Conservation (phyloP, 1,139 yeast species). For the Pichia sp. region DNA sequence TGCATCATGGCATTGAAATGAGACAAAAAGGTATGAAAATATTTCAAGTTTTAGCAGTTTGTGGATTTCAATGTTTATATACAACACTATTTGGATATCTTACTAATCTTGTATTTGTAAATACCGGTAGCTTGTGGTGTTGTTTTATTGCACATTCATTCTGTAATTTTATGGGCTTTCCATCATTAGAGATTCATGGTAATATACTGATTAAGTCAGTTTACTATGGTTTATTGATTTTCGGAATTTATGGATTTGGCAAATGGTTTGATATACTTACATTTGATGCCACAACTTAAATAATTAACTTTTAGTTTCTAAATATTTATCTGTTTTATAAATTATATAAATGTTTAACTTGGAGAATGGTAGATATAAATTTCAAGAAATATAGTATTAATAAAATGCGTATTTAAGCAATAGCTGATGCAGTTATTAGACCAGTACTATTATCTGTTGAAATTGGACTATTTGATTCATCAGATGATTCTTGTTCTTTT, state of each 20-base stretch:
- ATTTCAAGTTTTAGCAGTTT: conserved; percentile 34
- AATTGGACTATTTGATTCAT: background rate
- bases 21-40: conserved; percentile 27
- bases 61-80: conserved; percentile 57
- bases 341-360: background rate
- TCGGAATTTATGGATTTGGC: conserved; percentile 34
- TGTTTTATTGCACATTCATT: conserved; percentile 59
- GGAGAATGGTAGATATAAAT: background rate
- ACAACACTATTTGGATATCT: conserved; percentile 78
- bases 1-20: conserved; percentile 72
- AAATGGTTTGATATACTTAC: conserved; percentile 30
- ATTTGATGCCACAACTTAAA: background rate
- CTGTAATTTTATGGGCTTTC: conserved; percentile 80
- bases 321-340: background rate
- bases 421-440: background rate
- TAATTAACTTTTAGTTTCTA: background rate
- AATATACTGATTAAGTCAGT: conserved; percentile 17
- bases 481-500: conserved; percentile 21
- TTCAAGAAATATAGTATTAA: background rate
- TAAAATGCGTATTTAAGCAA: background rate
- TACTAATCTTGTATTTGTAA: conserved; percentile 54
- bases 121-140: conserved; percentile 54
- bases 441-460: background rate
- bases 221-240: conserved; percentile 39
- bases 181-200: conserved; percentile 34